phyloP scores from a whole-genome alignment of 352 stramenopile species.

The Phytophthora agathidicida region DNA sequence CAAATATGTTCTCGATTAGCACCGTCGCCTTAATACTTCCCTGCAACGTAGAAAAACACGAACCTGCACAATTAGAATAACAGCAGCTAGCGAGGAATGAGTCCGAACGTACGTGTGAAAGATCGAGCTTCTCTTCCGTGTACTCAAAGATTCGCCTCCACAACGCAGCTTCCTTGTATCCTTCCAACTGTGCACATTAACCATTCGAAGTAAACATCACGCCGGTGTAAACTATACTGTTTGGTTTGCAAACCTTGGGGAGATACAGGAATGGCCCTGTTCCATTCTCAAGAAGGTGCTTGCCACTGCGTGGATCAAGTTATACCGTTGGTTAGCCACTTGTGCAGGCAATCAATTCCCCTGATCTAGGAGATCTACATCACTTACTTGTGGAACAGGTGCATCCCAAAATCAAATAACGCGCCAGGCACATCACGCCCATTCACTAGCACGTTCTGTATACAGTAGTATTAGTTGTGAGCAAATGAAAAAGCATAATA shows the following conservation, averaged over 20 bases:
- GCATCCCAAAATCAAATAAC: slow-evolving; percentile 95
- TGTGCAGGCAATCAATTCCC: background rate
- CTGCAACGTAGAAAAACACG: slow-evolving; percentile 12
- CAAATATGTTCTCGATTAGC: slow-evolving; percentile 97
- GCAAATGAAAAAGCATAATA: background rate
- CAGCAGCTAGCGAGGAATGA: background rate
- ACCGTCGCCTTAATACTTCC: slow-evolving; percentile 91
- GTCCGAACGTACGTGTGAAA: slow-evolving; percentile 67
- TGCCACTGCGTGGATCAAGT: slow-evolving; percentile 45
- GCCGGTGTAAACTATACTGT: too few relatives aligned
- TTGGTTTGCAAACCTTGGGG: too few relatives aligned
- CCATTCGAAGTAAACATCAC: background rate
- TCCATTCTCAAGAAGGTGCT: slow-evolving; percentile 72
- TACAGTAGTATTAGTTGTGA: slow-evolving; percentile 1
- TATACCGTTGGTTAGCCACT: background rate
- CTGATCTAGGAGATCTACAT: background rate
- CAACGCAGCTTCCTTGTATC: slow-evolving; percentile 92
- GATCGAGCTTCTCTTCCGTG: slow-evolving; percentile 85
- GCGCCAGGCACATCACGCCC: slow-evolving; percentile 85
- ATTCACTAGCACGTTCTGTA: slow-evolving; percentile 91
- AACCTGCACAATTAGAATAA: background rate
- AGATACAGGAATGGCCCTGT: slow-evolving; percentile 95
- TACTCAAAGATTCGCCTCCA: slow-evolving; percentile 96
- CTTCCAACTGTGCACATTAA: slow-evolving; percentile 72
- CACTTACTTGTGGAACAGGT: slow-evolving; percentile 95